These are phyloP conservation scores for Cyclotella cryptica DNA, from an alignment of 108 stramenopile species.

Conservation along the genomic window DNA sequence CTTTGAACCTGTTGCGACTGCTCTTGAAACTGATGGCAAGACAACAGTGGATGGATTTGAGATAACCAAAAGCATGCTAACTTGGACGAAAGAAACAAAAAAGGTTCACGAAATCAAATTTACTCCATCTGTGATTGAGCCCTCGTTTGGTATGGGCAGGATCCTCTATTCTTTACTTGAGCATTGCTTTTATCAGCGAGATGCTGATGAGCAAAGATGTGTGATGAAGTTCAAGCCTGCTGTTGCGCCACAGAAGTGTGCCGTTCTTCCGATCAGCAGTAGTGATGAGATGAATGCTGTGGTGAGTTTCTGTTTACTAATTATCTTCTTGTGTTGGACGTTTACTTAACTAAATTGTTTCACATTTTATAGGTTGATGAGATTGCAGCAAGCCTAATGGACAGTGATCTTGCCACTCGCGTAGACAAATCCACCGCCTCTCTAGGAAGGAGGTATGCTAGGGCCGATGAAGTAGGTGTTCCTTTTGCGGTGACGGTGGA, in stretches of 20 bases:
- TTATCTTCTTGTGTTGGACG: neutral
- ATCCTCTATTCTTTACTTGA: conserved; percentile 98
- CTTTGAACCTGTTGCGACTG: conserved; percentile 90
- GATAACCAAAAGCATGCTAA: conserved; percentile 92
- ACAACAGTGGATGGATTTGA: conserved; percentile 90
- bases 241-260: conserved; percentile 98
- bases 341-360: neutral
- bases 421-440: conserved; percentile 93
- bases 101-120: conserved; percentile 96
- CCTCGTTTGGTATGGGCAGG: conserved; percentile 99
- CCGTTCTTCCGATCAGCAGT: conserved; percentile 91
- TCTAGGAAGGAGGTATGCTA: conserved; percentile 93
- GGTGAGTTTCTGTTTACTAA: conserved; percentile 41
- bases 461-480: conserved; percentile 98
- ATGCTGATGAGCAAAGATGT: conserved; percentile 93
- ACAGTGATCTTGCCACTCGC: conserved; percentile 84
- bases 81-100: conserved; percentile 84
- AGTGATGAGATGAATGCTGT: conserved; percentile 81
- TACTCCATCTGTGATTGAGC: conserved; percentile 99
- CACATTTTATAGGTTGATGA: conserved; percentile 67
- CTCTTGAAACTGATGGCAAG: conserved; percentile 88
- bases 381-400: conserved; percentile 84
- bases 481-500: conserved; percentile 99
- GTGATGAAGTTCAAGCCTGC: conserved; percentile 97
- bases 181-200: conserved; percentile 97